A percentile compares a stretch with the other conserved stretches of the same genome.
phyloP scores from a whole-genome alignment of 1,139 yeast species.

The Blastobotrys persicus region DNA sequence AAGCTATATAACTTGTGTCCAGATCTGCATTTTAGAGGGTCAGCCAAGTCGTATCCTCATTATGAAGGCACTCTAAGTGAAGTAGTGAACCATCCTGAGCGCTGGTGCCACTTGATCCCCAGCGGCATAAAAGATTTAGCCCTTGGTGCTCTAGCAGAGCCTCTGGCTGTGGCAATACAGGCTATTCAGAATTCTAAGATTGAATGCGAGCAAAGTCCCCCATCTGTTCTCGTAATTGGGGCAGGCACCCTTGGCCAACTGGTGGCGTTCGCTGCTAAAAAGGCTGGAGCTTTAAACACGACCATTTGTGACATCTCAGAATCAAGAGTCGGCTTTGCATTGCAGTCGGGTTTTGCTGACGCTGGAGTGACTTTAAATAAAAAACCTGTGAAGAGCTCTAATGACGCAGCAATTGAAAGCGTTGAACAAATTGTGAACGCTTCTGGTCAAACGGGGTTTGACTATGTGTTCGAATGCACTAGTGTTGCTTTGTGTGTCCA shows the following conservation, averaged over 20 bases:
- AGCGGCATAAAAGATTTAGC: neutral
- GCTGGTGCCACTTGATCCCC: neutral
- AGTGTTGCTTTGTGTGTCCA: neutral
- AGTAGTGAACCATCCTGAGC: neutral
- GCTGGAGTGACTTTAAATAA: neutral
- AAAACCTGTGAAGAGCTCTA: neutral
- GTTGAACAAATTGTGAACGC: neutral
- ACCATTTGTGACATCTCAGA: neutral
- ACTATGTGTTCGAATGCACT: neutral
- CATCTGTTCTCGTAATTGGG: neutral
- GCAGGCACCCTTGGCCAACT: neutral
- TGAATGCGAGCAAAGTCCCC: neutral
- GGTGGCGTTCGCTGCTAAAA: neutral
- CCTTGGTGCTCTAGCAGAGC: neutral
- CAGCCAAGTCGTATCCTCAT: neutral
- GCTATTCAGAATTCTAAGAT: neutral
- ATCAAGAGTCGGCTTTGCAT: neutral
- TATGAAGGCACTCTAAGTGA: neutral
- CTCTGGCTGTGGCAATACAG: neutral
- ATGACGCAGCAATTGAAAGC: neutral
- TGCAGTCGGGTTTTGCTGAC: neutral
- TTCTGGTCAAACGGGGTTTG: neutral
- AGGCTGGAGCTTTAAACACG: neutral
- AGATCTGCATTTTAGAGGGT: conserved; percentile 77
- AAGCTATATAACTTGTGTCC: conserved; percentile 83